A percentile compares a stretch with the other conserved stretches of the same genome.
These are phyloP conservation scores for Barnettozyma salicaria DNA, from an alignment of 805 yeast species.

Conservation along the genomic window DNA sequence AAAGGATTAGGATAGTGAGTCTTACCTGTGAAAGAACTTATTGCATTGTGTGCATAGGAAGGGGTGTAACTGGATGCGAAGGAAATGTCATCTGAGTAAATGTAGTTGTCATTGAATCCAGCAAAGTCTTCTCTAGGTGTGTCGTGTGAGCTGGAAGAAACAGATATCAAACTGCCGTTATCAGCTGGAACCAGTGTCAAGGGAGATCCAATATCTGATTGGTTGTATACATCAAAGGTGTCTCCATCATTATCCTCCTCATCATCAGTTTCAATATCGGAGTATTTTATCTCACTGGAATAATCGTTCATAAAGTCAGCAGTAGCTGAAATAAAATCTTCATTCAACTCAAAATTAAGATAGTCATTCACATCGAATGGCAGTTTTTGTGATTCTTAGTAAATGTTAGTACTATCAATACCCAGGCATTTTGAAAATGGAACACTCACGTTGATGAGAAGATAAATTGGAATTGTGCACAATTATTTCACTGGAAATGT, in stretches of 20 bases:
- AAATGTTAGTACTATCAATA: not conserved
- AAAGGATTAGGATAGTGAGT: not conserved
- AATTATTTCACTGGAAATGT: not conserved
- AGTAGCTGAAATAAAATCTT: slow-evolving; percentile 16
- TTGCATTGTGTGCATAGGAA: not conserved
- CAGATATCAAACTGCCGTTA: too few species aligned
- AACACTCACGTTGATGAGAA: slow-evolving; percentile 10
- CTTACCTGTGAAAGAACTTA: slow-evolving; percentile 3
- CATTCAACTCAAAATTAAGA: slow-evolving; percentile 21
- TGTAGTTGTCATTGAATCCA: slow-evolving; percentile 1
- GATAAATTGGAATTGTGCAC: not conserved
- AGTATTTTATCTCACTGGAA: slow-evolving; percentile 1
- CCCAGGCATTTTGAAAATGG: slow-evolving; percentile 4
- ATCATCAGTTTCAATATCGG: not conserved
- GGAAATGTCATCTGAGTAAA: slow-evolving; percentile 1
- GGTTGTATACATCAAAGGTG: not conserved
- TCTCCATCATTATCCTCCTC: slow-evolving; percentile 4
- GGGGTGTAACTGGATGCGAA: slow-evolving; percentile 7
- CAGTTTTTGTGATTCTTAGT: slow-evolving; percentile 14
- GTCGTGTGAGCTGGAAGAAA: not conserved
- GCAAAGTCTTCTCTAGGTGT: too few species aligned
- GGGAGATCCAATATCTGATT: not conserved
- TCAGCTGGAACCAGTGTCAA: too few species aligned
- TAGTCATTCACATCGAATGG: slow-evolving; percentile 25
- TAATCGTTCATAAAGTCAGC: slow-evolving; percentile 21